Conservation (phyloP, 1,284 basidiomycete genomes). For the Schizophyllum commune region DNA sequence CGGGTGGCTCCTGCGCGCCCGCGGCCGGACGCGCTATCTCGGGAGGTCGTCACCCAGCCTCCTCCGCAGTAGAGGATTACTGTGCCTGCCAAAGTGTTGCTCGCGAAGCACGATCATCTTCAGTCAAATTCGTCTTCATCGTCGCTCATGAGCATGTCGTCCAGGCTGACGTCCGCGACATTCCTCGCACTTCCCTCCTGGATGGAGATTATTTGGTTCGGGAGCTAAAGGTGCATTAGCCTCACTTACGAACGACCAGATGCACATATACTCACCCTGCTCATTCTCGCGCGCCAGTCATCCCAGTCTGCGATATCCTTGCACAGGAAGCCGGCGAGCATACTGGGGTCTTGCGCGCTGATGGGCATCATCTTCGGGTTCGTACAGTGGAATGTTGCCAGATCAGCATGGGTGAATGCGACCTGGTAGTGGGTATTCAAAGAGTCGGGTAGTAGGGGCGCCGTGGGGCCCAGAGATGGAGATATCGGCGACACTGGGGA, state of each 20-base stretch:
- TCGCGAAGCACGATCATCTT: neutral
- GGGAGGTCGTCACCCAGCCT: too few species aligned
- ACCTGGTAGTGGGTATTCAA: slow-evolving; percentile 51
- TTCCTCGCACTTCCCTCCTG: slow-evolving; percentile 51
- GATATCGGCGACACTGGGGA: neutral
- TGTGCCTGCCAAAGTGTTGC: too few species aligned
- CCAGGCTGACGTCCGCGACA: neutral
- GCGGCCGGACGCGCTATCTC: too few species aligned
- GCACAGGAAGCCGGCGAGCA: slow-evolving; percentile 93
- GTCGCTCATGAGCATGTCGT: neutral
- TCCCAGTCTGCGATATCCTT: slow-evolving; percentile 77
- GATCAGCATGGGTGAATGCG: slow-evolving; percentile 51
- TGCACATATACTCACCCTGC: slow-evolving; percentile 44
- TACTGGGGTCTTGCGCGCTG: slow-evolving; percentile 89
- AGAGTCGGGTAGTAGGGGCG: slow-evolving; percentile 29
- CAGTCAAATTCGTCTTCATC: neutral
- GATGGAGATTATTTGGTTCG: slow-evolving; percentile 52
- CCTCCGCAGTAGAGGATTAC: too few species aligned
- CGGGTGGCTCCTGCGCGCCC: too few species aligned
- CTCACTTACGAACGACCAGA: neutral
- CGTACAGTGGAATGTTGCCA: slow-evolving; percentile 92
- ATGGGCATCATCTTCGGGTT: slow-evolving; percentile 90
- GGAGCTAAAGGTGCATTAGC: neutral
- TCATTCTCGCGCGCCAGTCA: slow-evolving; percentile 71
- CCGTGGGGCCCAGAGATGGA: slow-evolving; percentile 9